Percentiles rank a stretch among this genome's conserved stretches.
phyloP scores from a whole-genome alignment of 768 basidiomycete species.

The Paxillus involutus region DNA sequence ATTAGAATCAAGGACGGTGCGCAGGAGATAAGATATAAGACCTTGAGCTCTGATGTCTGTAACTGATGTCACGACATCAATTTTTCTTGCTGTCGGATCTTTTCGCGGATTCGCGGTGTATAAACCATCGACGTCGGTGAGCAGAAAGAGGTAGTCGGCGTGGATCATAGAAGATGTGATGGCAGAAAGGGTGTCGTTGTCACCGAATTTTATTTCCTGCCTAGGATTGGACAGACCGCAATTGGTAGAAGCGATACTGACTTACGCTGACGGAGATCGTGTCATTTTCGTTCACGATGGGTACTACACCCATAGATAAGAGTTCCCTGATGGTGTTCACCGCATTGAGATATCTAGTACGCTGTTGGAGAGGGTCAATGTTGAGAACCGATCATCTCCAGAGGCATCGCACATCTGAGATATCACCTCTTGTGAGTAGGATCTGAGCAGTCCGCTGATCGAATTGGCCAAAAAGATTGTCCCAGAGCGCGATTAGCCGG shows the following conservation, averaged over 20 bases:
- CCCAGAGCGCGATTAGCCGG: slow-evolving; percentile 93
- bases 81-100: slow-evolving; percentile 77
- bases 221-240: slow-evolving; percentile 1
- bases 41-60: slow-evolving; percentile 80
- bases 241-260: slow-evolving; percentile 11
- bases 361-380: slow-evolving; percentile 42
- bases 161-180: slow-evolving; percentile 98
- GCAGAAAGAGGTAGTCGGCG: slow-evolving; percentile 93
- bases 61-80: slow-evolving; percentile 83
- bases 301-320: slow-evolving; percentile 90
- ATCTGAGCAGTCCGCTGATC: slow-evolving; percentile 97
- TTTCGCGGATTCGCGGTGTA: slow-evolving; percentile 96
- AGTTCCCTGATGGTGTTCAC: slow-evolving; percentile 94
- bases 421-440: slow-evolving; percentile 90
- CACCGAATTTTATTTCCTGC: slow-evolving; percentile 99
- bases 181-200: slow-evolving; percentile 97
- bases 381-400: slow-evolving; percentile 1
- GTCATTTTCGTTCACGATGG: slow-evolving; percentile 99
- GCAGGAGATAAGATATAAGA: slow-evolving; percentile 27
- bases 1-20: not conserved
- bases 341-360: slow-evolving; percentile 94
- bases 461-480: slow-evolving; percentile 91
- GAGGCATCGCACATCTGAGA: slow-evolving; percentile 75
- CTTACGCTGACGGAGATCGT: slow-evolving; percentile 95
- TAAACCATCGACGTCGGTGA: slow-evolving; percentile 95